Evolutionary conservation across 495 filamentous ascomycete genomes (phyloP), one percentile per base, ranked within the genome.

Genomic region (Aspergillus sclerotioniger): DNA sequence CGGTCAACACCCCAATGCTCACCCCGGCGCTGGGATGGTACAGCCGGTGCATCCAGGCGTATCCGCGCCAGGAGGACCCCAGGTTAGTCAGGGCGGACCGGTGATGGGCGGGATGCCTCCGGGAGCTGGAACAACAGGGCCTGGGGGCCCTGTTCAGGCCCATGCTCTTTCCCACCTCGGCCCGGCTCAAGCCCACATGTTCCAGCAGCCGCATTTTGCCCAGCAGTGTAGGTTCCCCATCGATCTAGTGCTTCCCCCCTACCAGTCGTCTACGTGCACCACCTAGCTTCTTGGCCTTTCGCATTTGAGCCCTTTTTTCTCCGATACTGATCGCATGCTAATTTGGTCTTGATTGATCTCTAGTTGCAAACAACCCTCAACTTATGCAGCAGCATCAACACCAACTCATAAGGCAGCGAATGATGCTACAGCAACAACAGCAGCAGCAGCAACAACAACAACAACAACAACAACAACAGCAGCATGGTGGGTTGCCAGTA

Each of bases 21-120:
- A 73, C 64, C 80, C 75, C 17, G 76, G 68, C 41, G 75, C 73
- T 64, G 82, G 75, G 20, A 92, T 95, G 79, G 84, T 85, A 41
- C 90, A 89, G 63, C 87, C 88, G 69, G 88, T 88, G 68, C 90
- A 94, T 65, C 87, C 89, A 66, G 89, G 88, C 41, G 91, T 91
- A n/a, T 92, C 90, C 35, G 89, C 82, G 9, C 89, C 90, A 8
- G 87, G 86, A 56, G 85, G 83, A 39, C 84, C 85, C 49, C 91
- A 94, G 63, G 90, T 92, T 33, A 90, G 82, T 65, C 89, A 92
- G 59, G 82, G 86, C 28, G 87, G 87, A 21, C 85, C 89, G 58
- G 84, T 88, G 82, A 86, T 93, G 87, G 89, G 76, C 54, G 87
- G 84, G 8, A 92, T 96, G 85, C 88, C 89, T 63, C 88, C 88